Evolutionary conservation across 2,329 filamentous ascomycete genomes (phyloP), one percentile per base, ranked within the genome.

Genomic region (Colletotrichum sojae): DNA sequence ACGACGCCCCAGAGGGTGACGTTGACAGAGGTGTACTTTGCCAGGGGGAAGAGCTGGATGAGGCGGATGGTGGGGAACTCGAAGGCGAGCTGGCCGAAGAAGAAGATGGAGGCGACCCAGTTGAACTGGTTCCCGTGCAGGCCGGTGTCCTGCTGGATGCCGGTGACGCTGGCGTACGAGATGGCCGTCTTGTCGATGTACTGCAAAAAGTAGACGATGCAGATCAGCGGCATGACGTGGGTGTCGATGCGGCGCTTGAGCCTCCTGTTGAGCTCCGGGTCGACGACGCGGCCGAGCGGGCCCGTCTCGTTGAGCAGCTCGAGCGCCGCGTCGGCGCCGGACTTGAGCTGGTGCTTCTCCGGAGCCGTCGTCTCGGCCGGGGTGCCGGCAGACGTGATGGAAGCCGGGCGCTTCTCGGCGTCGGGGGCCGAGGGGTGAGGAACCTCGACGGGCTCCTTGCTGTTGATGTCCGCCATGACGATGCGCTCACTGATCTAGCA

Each of bases 131-230:
- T 82, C 4, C 79, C 83, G 5, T 75, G 73, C 0, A 85, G 76
- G 4, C 81, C 74, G 16, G 78, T 84, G 71, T 88, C 86, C 2
- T 86, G 76, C 6, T 78, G 78, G n/a, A 89, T 74, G 0, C 86
- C 87, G 69, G 90, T 89, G 0, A 90, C 86, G 2, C 86, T 81
- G 0, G 88, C 87, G 67, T 83, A 87, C 0, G 85, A 86, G 1
- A 89, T 76, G 64, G 87, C 87, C 1, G 84, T 84, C 74, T 90
- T 90, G 76, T 90, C 88, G 80, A 90, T 88, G 69, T 89, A 90
- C 73, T 89, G 88, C 68, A 90, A 75, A 77, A 85, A 85, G 73
- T 90, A 90, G 0, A 85, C 88, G 48, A 85, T 72, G 68, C 89
- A 89, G 9, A 90, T 76, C 8, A 90, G 76, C 0, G 88, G 87